A percentile compares a stretch with the other conserved stretches of the same genome.
Conservation (phyloP, 257 asterid species). For the Solanum tarapatanum region DNA sequence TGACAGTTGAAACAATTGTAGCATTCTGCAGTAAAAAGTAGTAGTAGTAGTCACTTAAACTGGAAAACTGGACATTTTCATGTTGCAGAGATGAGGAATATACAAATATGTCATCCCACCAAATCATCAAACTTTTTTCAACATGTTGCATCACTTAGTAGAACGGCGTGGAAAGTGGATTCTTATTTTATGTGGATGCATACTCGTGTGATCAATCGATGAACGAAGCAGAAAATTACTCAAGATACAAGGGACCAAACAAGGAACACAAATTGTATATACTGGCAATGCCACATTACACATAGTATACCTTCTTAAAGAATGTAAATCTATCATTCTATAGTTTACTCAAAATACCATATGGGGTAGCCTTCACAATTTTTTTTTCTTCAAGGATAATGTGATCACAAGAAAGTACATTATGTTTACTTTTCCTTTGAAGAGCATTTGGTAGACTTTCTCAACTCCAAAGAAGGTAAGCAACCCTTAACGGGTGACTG, state of each 20-base stretch:
- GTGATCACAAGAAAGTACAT: neutral
- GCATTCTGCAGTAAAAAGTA: no score
- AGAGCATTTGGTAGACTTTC: constrained; percentile 41
- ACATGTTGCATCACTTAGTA: neutral
- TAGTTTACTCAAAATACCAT: neutral
- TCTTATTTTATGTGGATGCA: neutral
- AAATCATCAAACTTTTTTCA: neutral
- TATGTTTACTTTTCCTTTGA: constrained; percentile 35
- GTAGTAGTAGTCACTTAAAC: neutral
- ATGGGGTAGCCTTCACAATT: neutral
- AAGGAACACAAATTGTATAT: neutral
- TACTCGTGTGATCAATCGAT: neutral
- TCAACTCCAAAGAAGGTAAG: constrained; percentile 55
- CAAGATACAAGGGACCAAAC: neutral
- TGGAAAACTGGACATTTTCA: neutral
- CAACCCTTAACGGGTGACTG: constrained; percentile 77
- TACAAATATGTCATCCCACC: neutral
- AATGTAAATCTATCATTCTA: neutral
- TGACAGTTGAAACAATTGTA: neutral
- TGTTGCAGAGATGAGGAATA: neutral
- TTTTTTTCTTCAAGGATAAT: neutral
- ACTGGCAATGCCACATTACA: neutral
- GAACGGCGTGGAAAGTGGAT: neutral
- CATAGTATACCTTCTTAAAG: constrained; percentile 5
- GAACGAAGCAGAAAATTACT: neutral